Evolutionary conservation across 345 rosid species (phyloP).

Genomic region (Corchorus olitorius): DNA sequence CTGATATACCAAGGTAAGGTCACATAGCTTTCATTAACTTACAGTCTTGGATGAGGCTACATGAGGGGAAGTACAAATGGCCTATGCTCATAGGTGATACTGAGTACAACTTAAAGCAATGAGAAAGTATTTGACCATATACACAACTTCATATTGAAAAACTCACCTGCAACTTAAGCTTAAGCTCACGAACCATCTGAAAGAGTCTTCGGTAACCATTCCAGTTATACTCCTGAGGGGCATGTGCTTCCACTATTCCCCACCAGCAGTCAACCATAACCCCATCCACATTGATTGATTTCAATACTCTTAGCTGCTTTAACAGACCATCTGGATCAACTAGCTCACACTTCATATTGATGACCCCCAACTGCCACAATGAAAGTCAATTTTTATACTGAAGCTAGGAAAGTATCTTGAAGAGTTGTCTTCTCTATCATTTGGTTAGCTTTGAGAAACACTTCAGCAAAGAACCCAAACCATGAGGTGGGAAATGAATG

Average conservation of each 20-base stretch:
- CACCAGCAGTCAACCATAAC: slow-evolving; percentile 98
- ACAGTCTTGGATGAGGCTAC: neutral
- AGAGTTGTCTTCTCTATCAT: slow-evolving; percentile 5
- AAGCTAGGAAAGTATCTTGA: slow-evolving; percentile 10
- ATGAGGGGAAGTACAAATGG: neutral
- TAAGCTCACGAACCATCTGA: slow-evolving; percentile 76
- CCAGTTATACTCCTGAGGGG: slow-evolving; percentile 92
- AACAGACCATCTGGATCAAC: slow-evolving; percentile 82
- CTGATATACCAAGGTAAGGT: neutral
- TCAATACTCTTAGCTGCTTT: slow-evolving; percentile 77
- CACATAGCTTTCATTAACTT: neutral
- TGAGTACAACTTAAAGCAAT: neutral
- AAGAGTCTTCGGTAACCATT: slow-evolving; percentile 83
- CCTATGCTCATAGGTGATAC: neutral
- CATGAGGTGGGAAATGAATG: neutral
- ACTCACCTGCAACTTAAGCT: slow-evolving; percentile 87
- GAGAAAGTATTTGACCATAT: neutral
- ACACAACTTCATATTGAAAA: neutral
- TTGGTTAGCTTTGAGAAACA: slow-evolving; percentile 17
- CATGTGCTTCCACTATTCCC: slow-evolving; percentile 96
- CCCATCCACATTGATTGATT: slow-evolving; percentile 81
- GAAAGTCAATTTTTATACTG: slow-evolving; percentile 17
- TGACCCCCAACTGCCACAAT: slow-evolving; percentile 72
- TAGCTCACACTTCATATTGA: slow-evolving; percentile 91
- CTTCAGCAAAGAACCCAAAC: slow-evolving; percentile 4